phyloP scores from a whole-genome alignment of 2,329 filamentous ascomycete genomes.

The Epichloe sp. region DNA sequence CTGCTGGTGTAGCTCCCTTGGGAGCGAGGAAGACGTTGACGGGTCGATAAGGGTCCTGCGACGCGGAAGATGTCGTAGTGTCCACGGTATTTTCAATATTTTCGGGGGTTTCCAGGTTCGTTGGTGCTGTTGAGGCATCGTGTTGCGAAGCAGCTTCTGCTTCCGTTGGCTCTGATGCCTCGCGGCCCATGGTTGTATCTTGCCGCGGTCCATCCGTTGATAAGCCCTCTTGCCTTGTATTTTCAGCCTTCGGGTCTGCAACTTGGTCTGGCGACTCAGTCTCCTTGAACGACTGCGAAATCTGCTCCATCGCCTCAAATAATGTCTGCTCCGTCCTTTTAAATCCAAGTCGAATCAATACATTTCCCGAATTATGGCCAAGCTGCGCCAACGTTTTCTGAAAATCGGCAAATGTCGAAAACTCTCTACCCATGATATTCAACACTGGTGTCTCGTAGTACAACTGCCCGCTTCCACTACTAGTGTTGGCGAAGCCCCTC shows the following conservation, averaged over 20 bases:
- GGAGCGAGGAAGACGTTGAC: slow-evolving; percentile 71
- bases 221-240: slow-evolving; percentile 3
- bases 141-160: slow-evolving; percentile 1
- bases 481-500: slow-evolving; percentile 59
- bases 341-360: slow-evolving; percentile 67
- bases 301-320: slow-evolving; percentile 74
- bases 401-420: slow-evolving; percentile 65
- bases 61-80: slow-evolving; percentile 2
- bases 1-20: slow-evolving; percentile 56
- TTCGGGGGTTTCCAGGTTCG: slow-evolving; percentile 9
- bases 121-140: slow-evolving; percentile 2
- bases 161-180: slow-evolving; percentile 1
- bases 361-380: slow-evolving; percentile 74
- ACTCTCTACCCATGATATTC: slow-evolving; percentile 68
- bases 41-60: slow-evolving; percentile 29
- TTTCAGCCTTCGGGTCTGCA: slow-evolving; percentile 1
- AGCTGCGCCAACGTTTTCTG: slow-evolving; percentile 82
- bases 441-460: slow-evolving; percentile 81
- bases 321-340: slow-evolving; percentile 63
- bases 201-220: slow-evolving; percentile 1
- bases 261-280: slow-evolving; percentile 11
- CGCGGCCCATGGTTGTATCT: slow-evolving; percentile 14
- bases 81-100: not conserved
- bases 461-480: slow-evolving; percentile 55
- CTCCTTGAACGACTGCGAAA: slow-evolving; percentile 59